phyloP scores from a whole-genome alignment of 495 filamentous ascomycete species.

The Penicillium manginii region DNA sequence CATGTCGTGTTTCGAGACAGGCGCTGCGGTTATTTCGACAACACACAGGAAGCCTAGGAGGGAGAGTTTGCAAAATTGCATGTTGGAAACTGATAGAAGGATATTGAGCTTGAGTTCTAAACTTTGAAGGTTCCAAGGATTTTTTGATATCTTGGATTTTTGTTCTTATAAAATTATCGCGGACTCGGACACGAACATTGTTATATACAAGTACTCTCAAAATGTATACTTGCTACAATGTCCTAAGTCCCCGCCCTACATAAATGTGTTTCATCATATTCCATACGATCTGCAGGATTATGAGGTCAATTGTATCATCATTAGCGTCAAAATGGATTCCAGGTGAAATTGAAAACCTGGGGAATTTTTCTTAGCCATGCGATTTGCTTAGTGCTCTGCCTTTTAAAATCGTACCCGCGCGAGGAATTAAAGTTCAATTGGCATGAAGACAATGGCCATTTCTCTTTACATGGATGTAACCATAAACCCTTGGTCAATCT shows the following conservation, averaged over 20 bases:
- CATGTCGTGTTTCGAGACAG: neutral
- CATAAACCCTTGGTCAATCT: neutral
- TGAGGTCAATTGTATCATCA: neutral
- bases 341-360: neutral
- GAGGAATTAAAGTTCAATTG: neutral
- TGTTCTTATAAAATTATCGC: neutral
- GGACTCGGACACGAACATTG: neutral
- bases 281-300: neutral
- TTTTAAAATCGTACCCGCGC: neutral
- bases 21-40: neutral
- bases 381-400: neutral
- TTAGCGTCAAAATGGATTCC: neutral
- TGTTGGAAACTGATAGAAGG: neutral
- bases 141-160: neutral
- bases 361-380: neutral
- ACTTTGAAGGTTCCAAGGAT: neutral
- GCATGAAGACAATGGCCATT: neutral
- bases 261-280: constrained; percentile 1
- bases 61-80: neutral
- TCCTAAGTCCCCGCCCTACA: neutral
- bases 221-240: neutral
- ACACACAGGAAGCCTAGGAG: neutral
- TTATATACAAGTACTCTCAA: too few species aligned
- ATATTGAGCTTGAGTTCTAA: neutral
- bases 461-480: neutral